Evolutionary conservation across 208 protist genomes (phyloP), one percentile per base, ranked within the genome.

Genomic region (Angomonas desouzai): DNA sequence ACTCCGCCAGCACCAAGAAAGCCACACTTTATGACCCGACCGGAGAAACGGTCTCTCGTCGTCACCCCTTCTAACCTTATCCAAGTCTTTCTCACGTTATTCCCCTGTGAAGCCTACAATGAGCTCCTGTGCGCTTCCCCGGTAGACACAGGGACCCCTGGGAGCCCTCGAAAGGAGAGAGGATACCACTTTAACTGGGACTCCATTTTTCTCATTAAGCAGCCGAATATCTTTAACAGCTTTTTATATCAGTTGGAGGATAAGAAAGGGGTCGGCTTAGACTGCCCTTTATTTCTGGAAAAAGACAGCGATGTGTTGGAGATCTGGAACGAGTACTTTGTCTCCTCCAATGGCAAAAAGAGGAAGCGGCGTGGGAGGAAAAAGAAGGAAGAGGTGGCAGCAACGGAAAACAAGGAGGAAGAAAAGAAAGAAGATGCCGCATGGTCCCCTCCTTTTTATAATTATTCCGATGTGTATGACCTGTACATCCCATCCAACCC

Each of bases 401-500:
- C 36, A 40, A 40, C 9, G 36, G 13, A 40, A 13, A 40, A 40
- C 36, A 40, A 40, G 36, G 13, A 13, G 13, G 13, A 40, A 40
- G 36, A 40, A 40, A 40, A 40, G 36, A 6, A 40, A 40, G 36
- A 40, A 13, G 36, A 40, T 18, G 36, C 13, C 13, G 6, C 36
- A 6, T 40, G 6, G 6, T 18, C 6, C 13, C 36, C 36, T 18
- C 36, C 13, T 13, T 51, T 51, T 23, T 51, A 27, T 4, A 13
- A 51, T 16, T 51, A 51, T 23, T 51, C 45, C 18, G 45, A 51
- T 51, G 45, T 23, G 9, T 51, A 51, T 51, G 45, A 51, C 4
- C 6, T 51, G 6, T 51, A 40, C 36, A 40, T 40, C 36, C 36
- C 36, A 6, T 6, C 9, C 36, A 40, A 18, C 36, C 9, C 36